Conservation (phyloP, 352 stramenopile species). For the Stramenopiles sp. region DNA sequence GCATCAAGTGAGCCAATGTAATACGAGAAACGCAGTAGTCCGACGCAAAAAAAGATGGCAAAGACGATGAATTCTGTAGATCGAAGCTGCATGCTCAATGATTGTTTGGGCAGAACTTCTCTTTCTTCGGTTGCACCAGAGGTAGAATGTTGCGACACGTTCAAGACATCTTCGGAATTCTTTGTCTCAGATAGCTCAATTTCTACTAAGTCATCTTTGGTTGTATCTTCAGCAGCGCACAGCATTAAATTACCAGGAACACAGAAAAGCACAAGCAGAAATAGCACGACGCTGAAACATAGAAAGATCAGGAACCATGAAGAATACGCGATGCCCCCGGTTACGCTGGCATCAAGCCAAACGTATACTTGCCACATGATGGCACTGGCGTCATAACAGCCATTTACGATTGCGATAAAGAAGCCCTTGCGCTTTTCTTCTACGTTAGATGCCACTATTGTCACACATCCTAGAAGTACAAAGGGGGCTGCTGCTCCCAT, state of each 20-base stretch:
- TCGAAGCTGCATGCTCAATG: background rate
- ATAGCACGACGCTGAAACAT: background rate
- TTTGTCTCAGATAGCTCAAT: background rate
- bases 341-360: background rate
- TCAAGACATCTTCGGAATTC: background rate
- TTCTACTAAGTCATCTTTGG: background rate
- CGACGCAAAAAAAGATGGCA: background rate
- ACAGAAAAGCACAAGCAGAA: background rate
- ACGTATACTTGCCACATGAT: background rate
- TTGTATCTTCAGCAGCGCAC: background rate
- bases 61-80: background rate
- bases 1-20: background rate
- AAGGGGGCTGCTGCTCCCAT: background rate
- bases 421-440: background rate
- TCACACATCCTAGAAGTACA: background rate
- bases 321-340: background rate
- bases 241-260: too few relatives aligned
- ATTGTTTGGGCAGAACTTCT: background rate
- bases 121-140: too few relatives aligned
- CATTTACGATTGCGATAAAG: background rate
- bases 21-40: background rate
- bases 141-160: background rate
- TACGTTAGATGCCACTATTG: background rate
- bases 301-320: background rate
- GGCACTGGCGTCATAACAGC: background rate